Evolutionary conservation across 2,329 filamentous ascomycete species (phyloP).

Genomic region (Trichoderma hamatum): DNA sequence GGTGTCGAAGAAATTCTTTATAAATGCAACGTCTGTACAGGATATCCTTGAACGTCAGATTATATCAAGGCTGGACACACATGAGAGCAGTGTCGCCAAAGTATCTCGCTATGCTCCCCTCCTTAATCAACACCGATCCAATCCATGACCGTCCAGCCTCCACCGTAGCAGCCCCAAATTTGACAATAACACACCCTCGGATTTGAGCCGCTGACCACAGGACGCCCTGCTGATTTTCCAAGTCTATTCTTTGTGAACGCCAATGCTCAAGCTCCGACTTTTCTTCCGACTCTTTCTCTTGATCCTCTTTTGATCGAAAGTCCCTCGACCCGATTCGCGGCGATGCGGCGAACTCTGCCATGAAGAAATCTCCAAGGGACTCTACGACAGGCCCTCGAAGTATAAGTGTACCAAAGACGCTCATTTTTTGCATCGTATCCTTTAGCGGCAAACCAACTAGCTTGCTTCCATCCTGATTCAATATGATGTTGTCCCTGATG

Average conservation of each 20-base stretch:
- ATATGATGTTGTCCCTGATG: constrained; percentile 80
- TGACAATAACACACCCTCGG: constrained; percentile 83
- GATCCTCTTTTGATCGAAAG: constrained; percentile 63
- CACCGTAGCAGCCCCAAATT: constrained; percentile 81
- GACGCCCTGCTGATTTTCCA: constrained; percentile 63
- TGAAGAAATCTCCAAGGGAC: constrained; percentile 70
- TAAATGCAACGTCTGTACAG: background rate
- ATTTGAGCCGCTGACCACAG: constrained; percentile 83
- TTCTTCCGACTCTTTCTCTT: constrained; percentile 41
- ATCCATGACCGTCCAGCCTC: constrained; percentile 84
- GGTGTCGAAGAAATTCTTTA: no score
- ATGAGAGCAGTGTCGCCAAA: constrained; percentile 84
- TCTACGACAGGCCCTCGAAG: constrained; percentile 73
- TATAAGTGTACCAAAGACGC: constrained; percentile 83
- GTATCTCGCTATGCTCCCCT: constrained; percentile 68
- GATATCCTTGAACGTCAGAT: background rate
- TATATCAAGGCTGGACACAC: constrained; percentile 60
- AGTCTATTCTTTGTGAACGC: constrained; percentile 57
- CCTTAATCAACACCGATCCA: constrained; percentile 69
- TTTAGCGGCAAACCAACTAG: constrained; percentile 48
- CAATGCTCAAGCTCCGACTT: constrained; percentile 53
- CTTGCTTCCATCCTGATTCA: constrained; percentile 60
- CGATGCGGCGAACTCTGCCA: constrained; percentile 74
- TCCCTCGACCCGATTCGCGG: constrained; percentile 83
- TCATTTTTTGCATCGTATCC: constrained; percentile 72